Conservation (phyloP, 2,329 filamentous ascomycete species). For the Curvularia lunata region DNA sequence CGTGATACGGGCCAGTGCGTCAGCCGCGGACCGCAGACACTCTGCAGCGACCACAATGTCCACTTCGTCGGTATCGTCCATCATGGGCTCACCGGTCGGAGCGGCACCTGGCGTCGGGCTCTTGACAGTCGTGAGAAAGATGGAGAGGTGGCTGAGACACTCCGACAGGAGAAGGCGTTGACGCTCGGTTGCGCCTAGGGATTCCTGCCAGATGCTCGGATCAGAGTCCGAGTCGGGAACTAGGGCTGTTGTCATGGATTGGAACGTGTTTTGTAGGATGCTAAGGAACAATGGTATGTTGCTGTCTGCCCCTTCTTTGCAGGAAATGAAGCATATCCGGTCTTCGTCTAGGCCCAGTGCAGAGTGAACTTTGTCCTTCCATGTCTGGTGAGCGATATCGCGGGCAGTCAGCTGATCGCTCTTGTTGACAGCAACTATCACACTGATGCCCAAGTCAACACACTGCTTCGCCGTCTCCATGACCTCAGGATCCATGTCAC, state of each 20-base stretch:
- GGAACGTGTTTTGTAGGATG: constrained; percentile 71
- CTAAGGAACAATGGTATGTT: constrained; percentile 72
- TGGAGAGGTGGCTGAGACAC: constrained; percentile 73
- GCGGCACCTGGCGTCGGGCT: constrained; percentile 13
- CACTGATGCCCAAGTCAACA: constrained; percentile 56
- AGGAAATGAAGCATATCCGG: constrained; percentile 72
- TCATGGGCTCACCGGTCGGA: neutral
- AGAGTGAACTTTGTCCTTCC: constrained; percentile 32
- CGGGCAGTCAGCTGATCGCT: constrained; percentile 58
- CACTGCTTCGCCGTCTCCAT: constrained; percentile 60
- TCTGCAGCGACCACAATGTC: constrained; percentile 93
- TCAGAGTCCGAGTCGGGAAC: constrained; percentile 56
- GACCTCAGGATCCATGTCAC: constrained; percentile 71
- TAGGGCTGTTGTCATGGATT: constrained; percentile 67
- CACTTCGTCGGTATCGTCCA: constrained; percentile 56
- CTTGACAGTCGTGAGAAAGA: constrained; percentile 70
- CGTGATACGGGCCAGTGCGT: constrained; percentile 75
- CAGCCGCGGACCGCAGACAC: constrained; percentile 67
- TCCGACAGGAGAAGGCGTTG: constrained; percentile 80
- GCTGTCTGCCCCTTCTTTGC: constrained; percentile 67
- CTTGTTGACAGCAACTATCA: constrained; percentile 69
- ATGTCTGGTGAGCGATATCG: constrained; percentile 15
- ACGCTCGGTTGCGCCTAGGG: constrained; percentile 87
- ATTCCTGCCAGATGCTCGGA: constrained; percentile 76
- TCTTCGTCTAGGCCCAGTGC: constrained; percentile 39